Percentiles rank a stretch among this genome's conserved stretches.
phyloP scores from a whole-genome alignment of 2,329 filamentous ascomycete genomes.

The Hypoxylon sp. region DNA sequence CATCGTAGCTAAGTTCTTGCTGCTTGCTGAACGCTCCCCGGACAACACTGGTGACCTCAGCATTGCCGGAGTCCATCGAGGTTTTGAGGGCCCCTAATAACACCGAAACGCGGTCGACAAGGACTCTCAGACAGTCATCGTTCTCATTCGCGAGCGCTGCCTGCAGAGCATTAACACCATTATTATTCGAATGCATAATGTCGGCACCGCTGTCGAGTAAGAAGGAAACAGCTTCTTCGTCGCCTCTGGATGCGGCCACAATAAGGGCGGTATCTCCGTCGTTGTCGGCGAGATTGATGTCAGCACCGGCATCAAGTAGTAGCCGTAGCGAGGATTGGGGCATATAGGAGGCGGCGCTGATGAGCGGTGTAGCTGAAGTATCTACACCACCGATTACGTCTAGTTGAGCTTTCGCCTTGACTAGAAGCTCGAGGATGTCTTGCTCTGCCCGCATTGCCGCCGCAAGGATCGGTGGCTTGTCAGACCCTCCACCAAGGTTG shows the following conservation, averaged over 20 bases:
- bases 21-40: slow-evolving; percentile 49
- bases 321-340: slow-evolving; percentile 53
- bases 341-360: slow-evolving; percentile 56
- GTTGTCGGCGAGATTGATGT: slow-evolving; percentile 56
- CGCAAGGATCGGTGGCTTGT: slow-evolving; percentile 57
- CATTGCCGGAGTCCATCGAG: slow-evolving; percentile 53
- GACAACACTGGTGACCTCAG: slow-evolving; percentile 50
- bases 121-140: slow-evolving; percentile 51
- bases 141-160: slow-evolving; percentile 48
- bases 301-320: slow-evolving; percentile 56
- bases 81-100: slow-evolving; percentile 53
- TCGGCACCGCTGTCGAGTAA: slow-evolving; percentile 57
- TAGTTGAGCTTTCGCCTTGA: slow-evolving; percentile 56
- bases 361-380: slow-evolving; percentile 55
- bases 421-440: slow-evolving; percentile 56
- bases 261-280: slow-evolving; percentile 60
- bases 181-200: slow-evolving; percentile 54
- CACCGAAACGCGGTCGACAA: slow-evolving; percentile 53
- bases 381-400: slow-evolving; percentile 56
- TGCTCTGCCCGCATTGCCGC: slow-evolving; percentile 56
- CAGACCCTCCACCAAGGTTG: slow-evolving; percentile 55
- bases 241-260: slow-evolving; percentile 54
- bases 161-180: slow-evolving; percentile 54
- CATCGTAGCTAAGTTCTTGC: slow-evolving; percentile 53
- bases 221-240: slow-evolving; percentile 55